Evolutionary conservation across 305 asterid genomes (phyloP).

Genomic region (Caryopteris hybrid): DNA sequence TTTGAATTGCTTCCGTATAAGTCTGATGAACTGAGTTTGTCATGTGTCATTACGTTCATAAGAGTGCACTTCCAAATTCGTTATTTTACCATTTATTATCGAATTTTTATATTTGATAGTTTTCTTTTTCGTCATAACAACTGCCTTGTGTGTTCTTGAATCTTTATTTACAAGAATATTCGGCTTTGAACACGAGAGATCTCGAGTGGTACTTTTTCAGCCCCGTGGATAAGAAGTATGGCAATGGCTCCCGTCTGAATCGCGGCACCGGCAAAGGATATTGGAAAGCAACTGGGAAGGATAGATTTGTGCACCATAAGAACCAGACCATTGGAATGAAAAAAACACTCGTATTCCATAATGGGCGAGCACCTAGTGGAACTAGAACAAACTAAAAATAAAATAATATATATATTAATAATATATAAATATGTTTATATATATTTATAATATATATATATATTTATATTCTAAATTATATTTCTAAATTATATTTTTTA

Average conservation of each 20-base stretch:
- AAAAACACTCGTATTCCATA: constrained; percentile 56
- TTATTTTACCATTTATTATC: not conserved
- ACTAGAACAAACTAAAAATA: constrained; percentile 56
- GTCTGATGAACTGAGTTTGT: not conserved
- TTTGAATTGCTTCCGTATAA: not conserved
- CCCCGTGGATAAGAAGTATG: constrained; percentile 58
- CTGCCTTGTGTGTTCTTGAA: constrained; percentile 2
- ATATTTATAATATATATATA: too few relatives aligned
- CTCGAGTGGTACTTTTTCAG: constrained; percentile 64
- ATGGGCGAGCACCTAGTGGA: constrained; percentile 62
- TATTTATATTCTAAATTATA: too few relatives aligned
- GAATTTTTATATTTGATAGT: not conserved
- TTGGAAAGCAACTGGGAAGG: constrained; percentile 66
- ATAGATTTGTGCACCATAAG: constrained; percentile 42
- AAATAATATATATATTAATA: too few relatives aligned
- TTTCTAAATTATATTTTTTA: too few relatives aligned
- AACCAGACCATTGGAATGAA: constrained; percentile 45
- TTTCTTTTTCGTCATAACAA: constrained; percentile 7
- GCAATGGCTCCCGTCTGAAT: constrained; percentile 54
- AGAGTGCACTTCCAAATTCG: not conserved
- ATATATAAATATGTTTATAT: too few relatives aligned
- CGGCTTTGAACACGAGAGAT: constrained; percentile 53
- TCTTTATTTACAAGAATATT: constrained; percentile 23
- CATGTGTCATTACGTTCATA: not conserved
- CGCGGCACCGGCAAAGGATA: constrained; percentile 61